Evolutionary conservation across 176 grass and related monocot species (phyloP).

Genomic region (Canna indica): DNA sequence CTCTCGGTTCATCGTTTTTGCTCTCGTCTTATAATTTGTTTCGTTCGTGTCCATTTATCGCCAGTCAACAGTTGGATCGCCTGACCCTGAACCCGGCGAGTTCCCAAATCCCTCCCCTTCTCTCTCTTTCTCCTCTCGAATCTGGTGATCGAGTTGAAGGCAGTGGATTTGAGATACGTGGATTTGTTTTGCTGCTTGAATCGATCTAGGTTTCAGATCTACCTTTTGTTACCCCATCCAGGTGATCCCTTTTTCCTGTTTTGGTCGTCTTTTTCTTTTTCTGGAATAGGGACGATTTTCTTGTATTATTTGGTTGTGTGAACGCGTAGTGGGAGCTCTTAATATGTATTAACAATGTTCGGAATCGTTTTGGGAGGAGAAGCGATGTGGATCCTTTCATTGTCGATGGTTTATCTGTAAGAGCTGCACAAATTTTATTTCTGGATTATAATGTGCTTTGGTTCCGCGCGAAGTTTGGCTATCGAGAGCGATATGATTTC

Average conservation of each 20-base stretch:
- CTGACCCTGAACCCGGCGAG: background rate
- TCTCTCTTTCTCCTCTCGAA: background rate
- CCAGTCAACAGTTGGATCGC: background rate
- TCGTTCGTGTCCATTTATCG: background rate
- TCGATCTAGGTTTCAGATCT: constrained; percentile 4
- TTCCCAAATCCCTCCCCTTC: background rate
- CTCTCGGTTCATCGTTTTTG: too few species aligned
- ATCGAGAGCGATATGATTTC: too few species aligned
- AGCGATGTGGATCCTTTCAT: too few species aligned
- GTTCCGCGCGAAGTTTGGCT: too few species aligned
- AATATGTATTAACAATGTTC: too few species aligned
- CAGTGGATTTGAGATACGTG: background rate
- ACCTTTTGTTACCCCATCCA: background rate
- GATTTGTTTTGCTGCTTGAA: background rate
- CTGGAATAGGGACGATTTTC: background rate
- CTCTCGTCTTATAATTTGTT: too few species aligned
- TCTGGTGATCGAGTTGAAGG: background rate
- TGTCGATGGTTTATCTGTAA: too few species aligned
- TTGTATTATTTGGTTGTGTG: background rate
- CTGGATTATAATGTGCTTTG: too few species aligned
- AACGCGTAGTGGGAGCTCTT: too few species aligned
- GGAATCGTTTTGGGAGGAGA: too few species aligned
- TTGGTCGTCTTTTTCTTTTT: background rate
- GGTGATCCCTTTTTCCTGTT: background rate
- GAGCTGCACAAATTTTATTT: too few species aligned